phyloP scores from a whole-genome alignment of 805 yeast genomes.

The Diddensiella caesifluorescens region DNA sequence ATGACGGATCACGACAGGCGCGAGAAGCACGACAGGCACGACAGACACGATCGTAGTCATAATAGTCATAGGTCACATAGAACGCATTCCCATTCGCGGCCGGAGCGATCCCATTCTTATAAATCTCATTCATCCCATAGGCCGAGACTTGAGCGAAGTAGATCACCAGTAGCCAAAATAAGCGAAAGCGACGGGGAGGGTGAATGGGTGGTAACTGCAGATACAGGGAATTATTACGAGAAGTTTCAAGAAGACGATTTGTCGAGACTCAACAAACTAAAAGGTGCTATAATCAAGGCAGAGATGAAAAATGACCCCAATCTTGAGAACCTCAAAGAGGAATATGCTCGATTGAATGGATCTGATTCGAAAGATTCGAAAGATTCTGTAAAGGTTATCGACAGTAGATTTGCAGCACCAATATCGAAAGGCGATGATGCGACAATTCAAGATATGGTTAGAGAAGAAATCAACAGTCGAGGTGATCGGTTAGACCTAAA shows the following conservation, averaged over 20 bases:
- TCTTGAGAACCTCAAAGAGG: constrained; percentile 26
- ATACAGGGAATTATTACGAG: constrained; percentile 11
- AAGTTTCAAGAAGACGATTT: not conserved
- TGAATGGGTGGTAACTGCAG: constrained; percentile 18
- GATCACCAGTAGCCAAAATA: not conserved
- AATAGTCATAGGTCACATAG: not conserved
- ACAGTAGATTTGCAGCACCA: constrained; percentile 9
- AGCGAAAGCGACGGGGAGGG: constrained; percentile 7
- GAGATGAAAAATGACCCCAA: constrained; percentile 28
- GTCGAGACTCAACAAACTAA: constrained; percentile 30
- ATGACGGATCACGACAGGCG: no score
- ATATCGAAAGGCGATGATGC: constrained; percentile 3
- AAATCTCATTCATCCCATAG: no score
- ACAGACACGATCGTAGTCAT: no score
- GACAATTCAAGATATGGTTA: constrained; percentile 32
- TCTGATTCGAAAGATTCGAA: not conserved
- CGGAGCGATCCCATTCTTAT: no score
- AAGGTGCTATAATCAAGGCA: constrained; percentile 34
- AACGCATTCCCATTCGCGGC: not conserved
- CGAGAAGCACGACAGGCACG: no score
- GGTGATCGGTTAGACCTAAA: constrained; percentile 26
- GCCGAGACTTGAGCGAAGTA: no score
- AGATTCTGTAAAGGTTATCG: constrained; percentile 15
- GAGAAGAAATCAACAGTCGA: constrained; percentile 34
- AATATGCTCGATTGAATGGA: constrained; percentile 18